phyloP scores from a whole-genome alignment of 208 protist genomes.

The Pavlovales sp. region DNA sequence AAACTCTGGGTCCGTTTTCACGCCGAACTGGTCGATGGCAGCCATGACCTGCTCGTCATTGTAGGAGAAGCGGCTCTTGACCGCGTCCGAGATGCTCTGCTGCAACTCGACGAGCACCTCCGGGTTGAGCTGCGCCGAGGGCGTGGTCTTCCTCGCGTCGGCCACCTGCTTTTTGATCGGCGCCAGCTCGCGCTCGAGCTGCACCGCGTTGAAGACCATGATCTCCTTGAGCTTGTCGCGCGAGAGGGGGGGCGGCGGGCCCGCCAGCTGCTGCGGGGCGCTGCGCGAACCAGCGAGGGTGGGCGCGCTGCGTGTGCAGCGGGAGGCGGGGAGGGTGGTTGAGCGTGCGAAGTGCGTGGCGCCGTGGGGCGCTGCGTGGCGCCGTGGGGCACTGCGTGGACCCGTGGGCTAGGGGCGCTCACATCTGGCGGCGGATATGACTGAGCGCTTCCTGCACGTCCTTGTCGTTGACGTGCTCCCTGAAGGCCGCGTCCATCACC shows the following conservation, averaged over 20 bases:
- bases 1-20: constrained; percentile 1
- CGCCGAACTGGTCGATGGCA: background rate
- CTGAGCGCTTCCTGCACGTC: constrained; percentile 3
- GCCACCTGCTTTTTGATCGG: constrained; percentile 15
- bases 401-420: no score
- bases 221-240: constrained; percentile 18
- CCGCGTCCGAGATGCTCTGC: constrained; percentile 1
- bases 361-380: no score
- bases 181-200: constrained; percentile 18
- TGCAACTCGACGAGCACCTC: constrained; percentile 12
- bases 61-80: background rate
- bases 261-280: background rate
- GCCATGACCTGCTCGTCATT: constrained; percentile 28
- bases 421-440: background rate
- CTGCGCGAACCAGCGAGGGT: background rate
- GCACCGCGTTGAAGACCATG: constrained; percentile 29
- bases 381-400: no score
- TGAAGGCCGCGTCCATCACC: constrained; percentile 27
- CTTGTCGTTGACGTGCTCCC: constrained; percentile 1
- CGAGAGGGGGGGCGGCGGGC: background rate
- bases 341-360: no score
- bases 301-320: background rate
- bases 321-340: background rate
- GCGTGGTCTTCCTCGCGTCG: background rate
- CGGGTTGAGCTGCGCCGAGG: background rate